phyloP scores from a whole-genome alignment of 2,329 filamentous ascomycete species.

The Zymoseptoria ardabiliae region DNA sequence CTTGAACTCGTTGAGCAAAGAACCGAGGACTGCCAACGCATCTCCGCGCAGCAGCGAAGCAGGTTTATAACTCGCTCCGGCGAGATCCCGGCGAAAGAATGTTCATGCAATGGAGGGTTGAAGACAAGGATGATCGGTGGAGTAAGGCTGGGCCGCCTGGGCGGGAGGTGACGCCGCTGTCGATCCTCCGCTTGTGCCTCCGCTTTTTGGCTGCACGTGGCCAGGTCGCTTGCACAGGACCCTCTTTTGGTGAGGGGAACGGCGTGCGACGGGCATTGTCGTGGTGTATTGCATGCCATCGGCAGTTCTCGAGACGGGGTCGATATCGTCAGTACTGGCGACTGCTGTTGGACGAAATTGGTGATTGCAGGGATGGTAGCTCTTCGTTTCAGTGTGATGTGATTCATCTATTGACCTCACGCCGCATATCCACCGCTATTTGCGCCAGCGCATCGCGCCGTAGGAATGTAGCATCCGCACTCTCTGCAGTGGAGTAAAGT shows the following conservation, averaged over 20 bases:
- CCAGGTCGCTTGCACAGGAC: neutral
- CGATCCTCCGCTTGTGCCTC: neutral
- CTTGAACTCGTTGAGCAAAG: neutral
- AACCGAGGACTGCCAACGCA: neutral
- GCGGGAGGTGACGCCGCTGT: neutral
- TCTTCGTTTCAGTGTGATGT: neutral
- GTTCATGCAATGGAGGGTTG: neutral
- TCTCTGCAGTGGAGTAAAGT: constrained; percentile 2
- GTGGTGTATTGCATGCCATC: neutral
- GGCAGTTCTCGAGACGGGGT: neutral
- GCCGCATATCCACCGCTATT: neutral
- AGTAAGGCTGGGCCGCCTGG: neutral
- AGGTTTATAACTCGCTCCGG: neutral
- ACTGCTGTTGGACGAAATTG: neutral
- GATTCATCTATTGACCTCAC: neutral
- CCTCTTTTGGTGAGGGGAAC: neutral
- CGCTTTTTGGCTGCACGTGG: neutral
- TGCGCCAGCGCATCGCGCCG: constrained; percentile 1
- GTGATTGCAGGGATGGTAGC: neutral
- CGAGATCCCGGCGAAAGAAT: neutral
- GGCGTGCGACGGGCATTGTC: neutral
- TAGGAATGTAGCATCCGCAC: constrained; percentile 9
- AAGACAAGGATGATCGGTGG: neutral
- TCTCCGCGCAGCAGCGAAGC: neutral
- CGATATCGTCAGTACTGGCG: neutral